These are phyloP conservation scores for Amaranthus tricolor DNA, from an alignment of 179 eudicot species.

Conservation along the genomic window DNA sequence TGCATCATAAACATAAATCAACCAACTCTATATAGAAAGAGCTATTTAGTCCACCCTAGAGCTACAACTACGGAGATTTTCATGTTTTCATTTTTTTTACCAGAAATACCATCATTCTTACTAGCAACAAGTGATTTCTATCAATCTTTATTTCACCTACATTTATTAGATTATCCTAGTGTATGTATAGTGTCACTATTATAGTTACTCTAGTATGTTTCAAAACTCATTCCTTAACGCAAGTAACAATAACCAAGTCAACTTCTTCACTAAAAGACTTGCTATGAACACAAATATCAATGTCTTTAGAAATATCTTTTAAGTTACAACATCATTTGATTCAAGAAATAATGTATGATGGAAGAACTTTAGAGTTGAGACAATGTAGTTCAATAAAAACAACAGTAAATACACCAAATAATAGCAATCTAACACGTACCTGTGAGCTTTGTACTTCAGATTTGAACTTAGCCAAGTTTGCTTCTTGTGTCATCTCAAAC, in stretches of 20 bases:
- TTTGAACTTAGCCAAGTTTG: conserved; percentile 61
- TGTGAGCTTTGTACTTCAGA: conserved; percentile 79
- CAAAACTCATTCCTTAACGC: not conserved
- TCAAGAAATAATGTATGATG: not conserved
- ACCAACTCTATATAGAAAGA: not conserved
- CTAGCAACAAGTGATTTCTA: conserved; percentile 1
- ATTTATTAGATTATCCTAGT: not conserved
- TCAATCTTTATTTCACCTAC: not conserved
- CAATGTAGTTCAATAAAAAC: not conserved
- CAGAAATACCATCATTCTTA: not conserved
- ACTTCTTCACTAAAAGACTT: not conserved
- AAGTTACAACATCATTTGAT: not conserved
- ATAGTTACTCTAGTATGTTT: not conserved
- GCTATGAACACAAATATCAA: not conserved
- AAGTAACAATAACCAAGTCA: not conserved
- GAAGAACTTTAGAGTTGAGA: not conserved
- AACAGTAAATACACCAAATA: not conserved
- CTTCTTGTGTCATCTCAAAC: conserved; percentile 72
- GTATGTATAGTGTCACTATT: not conserved
- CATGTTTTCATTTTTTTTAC: not conserved
- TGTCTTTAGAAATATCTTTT: not conserved
- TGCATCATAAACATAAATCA: not conserved
- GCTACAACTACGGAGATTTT: not conserved
- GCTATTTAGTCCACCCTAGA: too few species aligned
- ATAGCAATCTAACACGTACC: conserved; percentile 33